Percentiles rank a stretch among this genome's conserved stretches.
phyloP scores from a whole-genome alignment of 352 stramenopile species.

The Phytopythium mirpurense region DNA sequence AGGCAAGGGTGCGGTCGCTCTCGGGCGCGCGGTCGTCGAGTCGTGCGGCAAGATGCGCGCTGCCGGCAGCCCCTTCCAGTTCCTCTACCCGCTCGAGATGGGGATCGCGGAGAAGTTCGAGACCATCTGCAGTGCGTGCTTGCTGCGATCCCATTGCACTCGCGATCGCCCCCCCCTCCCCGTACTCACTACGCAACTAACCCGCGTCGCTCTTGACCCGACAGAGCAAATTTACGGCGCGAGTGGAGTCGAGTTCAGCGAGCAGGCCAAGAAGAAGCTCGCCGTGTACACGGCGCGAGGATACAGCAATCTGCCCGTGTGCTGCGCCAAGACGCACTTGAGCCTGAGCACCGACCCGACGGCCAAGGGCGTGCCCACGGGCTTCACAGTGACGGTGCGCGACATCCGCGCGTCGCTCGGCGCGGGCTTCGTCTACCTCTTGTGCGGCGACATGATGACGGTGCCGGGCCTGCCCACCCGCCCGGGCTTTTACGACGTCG shows the following conservation, averaged over 20 bases:
- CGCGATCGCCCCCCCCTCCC: too few species aligned
- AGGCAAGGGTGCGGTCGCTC: constrained; percentile 86
- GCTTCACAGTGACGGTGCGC: constrained; percentile 92
- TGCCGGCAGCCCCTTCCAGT: constrained; percentile 87
- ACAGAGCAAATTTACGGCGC: constrained; percentile 96
- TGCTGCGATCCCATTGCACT: too few species aligned
- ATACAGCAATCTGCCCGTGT: constrained; percentile 87
- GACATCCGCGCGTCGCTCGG: constrained; percentile 95
- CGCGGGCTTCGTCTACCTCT: constrained; percentile 94
- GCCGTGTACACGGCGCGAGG: constrained; percentile 82
- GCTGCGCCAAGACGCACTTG: constrained; percentile 99
- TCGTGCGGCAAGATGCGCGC: constrained; percentile 85
- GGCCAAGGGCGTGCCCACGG: constrained; percentile 92
- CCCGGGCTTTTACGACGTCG: constrained; percentile 98
- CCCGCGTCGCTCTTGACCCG: constrained; percentile 32
- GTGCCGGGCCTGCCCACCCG: constrained; percentile 97
- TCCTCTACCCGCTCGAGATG: constrained; percentile 93
- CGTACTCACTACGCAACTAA: too few species aligned
- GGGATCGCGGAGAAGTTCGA: constrained; percentile 95
- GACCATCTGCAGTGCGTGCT: constrained; percentile 93
- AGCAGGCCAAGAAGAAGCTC: constrained; percentile 93
- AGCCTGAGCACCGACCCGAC: constrained; percentile 94
- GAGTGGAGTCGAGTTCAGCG: constrained; percentile 92
- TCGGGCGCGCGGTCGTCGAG: constrained; percentile 90
- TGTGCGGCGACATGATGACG: constrained; percentile 98